Evolutionary conservation across 2,329 filamentous ascomycete species (phyloP).

Genomic region (Trichophyton rubrum): DNA sequence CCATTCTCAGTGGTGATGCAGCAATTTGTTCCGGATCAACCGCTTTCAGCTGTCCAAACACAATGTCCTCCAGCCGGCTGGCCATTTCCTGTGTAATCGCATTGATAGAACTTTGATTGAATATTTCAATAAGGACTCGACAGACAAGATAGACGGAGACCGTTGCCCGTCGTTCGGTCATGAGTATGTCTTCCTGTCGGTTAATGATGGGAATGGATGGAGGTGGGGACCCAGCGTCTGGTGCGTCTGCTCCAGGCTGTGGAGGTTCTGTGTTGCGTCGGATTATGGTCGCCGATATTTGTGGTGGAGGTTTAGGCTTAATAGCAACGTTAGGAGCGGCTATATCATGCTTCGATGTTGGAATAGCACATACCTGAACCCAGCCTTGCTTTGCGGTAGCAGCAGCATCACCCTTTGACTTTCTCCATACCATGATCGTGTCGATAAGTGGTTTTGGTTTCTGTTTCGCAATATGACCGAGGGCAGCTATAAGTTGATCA

Average conservation of each 20-base stretch:
- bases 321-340: not conserved
- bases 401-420: constrained; percentile 84
- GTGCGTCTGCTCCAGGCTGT: constrained; percentile 33
- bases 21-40: constrained; percentile 66
- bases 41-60: constrained; percentile 87
- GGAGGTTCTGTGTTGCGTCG: constrained; percentile 65
- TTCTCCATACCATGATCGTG: constrained; percentile 95
- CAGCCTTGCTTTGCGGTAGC: constrained; percentile 46
- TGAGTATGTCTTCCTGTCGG: constrained; percentile 57
- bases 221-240: constrained; percentile 18
- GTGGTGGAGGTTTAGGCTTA: constrained; percentile 24
- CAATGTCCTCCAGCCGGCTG: constrained; percentile 84
- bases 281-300: constrained; percentile 39
- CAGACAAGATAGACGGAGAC: constrained; percentile 95
- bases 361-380: constrained; percentile 20
- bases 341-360: not conserved
- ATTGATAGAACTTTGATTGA: constrained; percentile 71
- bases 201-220: constrained; percentile 27
- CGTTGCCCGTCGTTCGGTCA: constrained; percentile 79
- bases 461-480: constrained; percentile 86
- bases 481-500: constrained; percentile 82
- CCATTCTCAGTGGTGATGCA: constrained; percentile 65
- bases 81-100: constrained; percentile 85
- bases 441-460: constrained; percentile 94
- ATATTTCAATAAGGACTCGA: constrained; percentile 84